Conservation (phyloP, 2,329 filamentous ascomycete genomes). For the Nemania abortiva region DNA sequence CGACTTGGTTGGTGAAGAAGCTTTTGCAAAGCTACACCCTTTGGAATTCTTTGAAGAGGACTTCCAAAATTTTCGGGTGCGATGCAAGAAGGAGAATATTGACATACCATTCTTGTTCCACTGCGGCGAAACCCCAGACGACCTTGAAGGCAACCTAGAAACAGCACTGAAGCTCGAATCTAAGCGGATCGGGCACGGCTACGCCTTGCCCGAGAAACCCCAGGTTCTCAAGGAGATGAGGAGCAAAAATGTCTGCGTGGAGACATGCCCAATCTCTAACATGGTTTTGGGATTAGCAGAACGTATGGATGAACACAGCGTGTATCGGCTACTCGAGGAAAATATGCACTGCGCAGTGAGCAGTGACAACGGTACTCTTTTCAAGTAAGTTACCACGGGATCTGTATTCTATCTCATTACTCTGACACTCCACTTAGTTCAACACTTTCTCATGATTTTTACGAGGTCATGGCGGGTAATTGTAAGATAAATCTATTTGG, state of each 20-base stretch:
- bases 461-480: conserved; percentile 78
- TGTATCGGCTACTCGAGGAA: conserved; percentile 77
- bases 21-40: conserved; percentile 60
- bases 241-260: conserved; percentile 73
- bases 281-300: conserved; percentile 78
- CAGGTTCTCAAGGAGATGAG: conserved; percentile 75
- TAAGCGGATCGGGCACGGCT: conserved; percentile 80
- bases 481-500: conserved; percentile 75
- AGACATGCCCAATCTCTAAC: conserved; percentile 82
- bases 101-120: conserved; percentile 81
- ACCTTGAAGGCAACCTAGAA: conserved; percentile 75
- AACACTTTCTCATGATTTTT: conserved; percentile 80
- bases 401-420: not conserved
- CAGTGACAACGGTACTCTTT: conserved; percentile 80
- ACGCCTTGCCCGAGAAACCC: conserved; percentile 75
- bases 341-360: conserved; percentile 80
- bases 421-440: conserved; percentile 61
- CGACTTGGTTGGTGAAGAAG: conserved; percentile 71
- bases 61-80: conserved; percentile 61
- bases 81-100: conserved; percentile 58
- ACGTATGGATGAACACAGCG: conserved; percentile 72
- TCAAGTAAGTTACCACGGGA: conserved; percentile 61
- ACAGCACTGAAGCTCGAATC: conserved; percentile 75
- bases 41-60: conserved; percentile 63
- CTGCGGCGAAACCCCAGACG: conserved; percentile 79